A percentile compares a stretch with the other conserved stretches of the same genome.
Conservation (phyloP, 257 asterid genomes). For the Striga asiatica region DNA sequence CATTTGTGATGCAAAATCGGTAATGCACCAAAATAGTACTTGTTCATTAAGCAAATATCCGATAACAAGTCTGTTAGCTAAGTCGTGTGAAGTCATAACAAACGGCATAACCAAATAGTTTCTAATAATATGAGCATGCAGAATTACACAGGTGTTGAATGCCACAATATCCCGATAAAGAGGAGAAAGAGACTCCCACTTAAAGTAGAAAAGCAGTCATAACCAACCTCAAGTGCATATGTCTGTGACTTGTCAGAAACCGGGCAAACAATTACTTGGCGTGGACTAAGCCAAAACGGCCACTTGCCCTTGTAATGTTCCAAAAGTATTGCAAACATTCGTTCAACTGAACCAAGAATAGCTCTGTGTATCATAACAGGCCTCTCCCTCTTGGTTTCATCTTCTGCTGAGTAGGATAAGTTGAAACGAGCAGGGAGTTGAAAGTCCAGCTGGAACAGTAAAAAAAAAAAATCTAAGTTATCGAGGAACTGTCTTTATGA, state of each 20-base stretch:
- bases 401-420: constrained; percentile 88
- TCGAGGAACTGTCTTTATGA: too few relatives aligned
- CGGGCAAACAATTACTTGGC: constrained; percentile 96
- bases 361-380: constrained; percentile 99
- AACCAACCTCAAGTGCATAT: constrained; percentile 63
- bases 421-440: constrained; percentile 93
- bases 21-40: background rate
- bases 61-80: background rate
- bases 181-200: background rate
- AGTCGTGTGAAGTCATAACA: background rate
- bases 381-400: constrained; percentile 78
- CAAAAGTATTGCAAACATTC: constrained; percentile 92
- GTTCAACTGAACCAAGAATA: constrained; percentile 88
- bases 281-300: constrained; percentile 99
- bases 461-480: too few relatives aligned
- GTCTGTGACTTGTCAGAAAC: constrained; percentile 81
- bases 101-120: constrained; percentile 4
- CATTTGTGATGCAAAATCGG: background rate
- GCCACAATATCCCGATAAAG: background rate
- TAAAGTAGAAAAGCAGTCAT: background rate
- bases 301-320: constrained; percentile 97
- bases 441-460: constrained; percentile 82
- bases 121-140: background rate
- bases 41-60: background rate
- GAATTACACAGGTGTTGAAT: background rate